Evolutionary conservation across 805 yeast species (phyloP), one percentile per base, ranked within the genome.

Genomic region (Nakazawaea ernobii): DNA sequence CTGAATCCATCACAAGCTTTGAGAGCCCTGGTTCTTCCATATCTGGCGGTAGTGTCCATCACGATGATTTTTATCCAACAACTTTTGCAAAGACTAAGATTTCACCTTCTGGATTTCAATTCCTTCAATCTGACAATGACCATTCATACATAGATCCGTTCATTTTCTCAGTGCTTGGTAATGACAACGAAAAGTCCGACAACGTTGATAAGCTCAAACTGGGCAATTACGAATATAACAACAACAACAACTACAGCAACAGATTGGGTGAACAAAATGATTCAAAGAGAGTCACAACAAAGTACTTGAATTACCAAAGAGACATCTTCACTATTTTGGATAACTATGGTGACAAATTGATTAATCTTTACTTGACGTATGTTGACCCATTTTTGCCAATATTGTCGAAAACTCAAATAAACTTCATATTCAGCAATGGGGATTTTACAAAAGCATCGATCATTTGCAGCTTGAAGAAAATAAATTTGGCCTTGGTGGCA

Each of bases 321-420:
- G 37, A 32, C 20, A 39, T 48, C 35, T 48, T 48, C 14, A 8
- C 11, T 4, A 43, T 48, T 11, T 35, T 43, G 36, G 50, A 48
- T 9, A 11, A 20, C 7, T 43, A 48, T 29, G 50, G 50, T 10
- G 44, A 43, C 33, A 42, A 26, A n/a, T 30, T 48, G 38, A 39
- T 48, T 13, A 29, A 35, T 17, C 35, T 48, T 10, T 48, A 39
- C 17, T 43, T 48, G 32, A 48, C 40, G 8, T 48, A 43, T 35
- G 47, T 48, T 37, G 43, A 48, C 29, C 50, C 50, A 29, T 48
- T 48, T 33, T 39, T 43, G 15, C 50, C 50, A 10, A 39, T 48
- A 1, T 30, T 48, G 10, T 38, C 44, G 10, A 39, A 39, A 20
- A 7, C 28, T 8, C 50, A 48, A 30, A 39, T 48, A 24, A 35